A percentile compares a stretch with the other conserved stretches of the same genome.
These are phyloP conservation scores for Fusarium euwallaceae DNA, from an alignment of 2,329 filamentous ascomycete genomes.

Conservation along the genomic window DNA sequence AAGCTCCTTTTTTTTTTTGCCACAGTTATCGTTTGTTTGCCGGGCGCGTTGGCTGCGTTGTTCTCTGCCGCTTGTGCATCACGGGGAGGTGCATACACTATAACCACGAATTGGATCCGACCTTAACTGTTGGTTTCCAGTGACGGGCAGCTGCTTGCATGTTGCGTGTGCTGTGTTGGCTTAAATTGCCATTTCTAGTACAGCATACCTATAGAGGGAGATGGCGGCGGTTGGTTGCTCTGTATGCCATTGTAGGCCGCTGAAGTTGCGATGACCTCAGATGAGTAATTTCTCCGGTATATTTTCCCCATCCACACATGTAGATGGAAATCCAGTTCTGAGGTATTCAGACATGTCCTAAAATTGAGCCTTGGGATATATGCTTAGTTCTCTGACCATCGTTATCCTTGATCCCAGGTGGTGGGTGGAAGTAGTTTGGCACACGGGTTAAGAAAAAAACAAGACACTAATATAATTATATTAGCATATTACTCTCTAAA, in stretches of 20 bases:
- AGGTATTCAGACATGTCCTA: neutral
- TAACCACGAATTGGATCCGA: neutral
- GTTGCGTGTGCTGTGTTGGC: neutral
- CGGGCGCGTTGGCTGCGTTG: neutral
- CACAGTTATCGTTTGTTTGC: neutral
- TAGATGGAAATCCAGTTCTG: neutral
- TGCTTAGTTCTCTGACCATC: neutral
- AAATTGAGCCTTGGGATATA: neutral
- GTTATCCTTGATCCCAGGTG: neutral
- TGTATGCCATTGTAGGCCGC: neutral
- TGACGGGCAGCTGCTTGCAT: neutral
- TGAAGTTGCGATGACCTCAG: neutral
- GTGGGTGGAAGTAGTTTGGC: neutral
- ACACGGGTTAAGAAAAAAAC: no score
- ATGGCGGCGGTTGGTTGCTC: neutral
- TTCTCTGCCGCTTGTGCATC: neutral
- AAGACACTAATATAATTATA: no score
- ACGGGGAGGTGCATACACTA: neutral
- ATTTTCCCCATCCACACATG: neutral
- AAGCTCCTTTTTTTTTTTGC: neutral
- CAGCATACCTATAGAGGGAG: neutral
- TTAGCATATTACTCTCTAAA: no score
- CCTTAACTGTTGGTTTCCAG: neutral
- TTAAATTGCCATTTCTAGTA: neutral
- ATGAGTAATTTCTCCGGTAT: neutral